Conservation (phyloP, 192 early-diverging fungal species). For the Bifiguratus adelaidae region DNA sequence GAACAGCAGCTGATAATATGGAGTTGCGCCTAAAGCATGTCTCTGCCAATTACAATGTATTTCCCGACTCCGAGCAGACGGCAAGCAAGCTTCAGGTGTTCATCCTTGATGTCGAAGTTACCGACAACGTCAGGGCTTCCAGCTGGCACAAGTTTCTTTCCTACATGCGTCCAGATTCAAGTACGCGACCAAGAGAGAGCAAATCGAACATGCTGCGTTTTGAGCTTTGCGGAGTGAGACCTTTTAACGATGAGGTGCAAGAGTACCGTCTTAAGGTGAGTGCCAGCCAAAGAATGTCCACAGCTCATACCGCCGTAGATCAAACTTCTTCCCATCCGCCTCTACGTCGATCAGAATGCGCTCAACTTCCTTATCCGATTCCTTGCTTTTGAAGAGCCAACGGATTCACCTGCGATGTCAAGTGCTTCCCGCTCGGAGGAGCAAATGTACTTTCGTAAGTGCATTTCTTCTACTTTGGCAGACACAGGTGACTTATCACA, state of each 20-base stretch:
- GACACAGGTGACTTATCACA: background rate
- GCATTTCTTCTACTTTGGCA: no score
- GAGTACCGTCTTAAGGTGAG: conserved; percentile 49
- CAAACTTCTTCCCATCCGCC: conserved; percentile 64
- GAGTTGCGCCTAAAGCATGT: conserved; percentile 41
- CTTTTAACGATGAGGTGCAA: conserved; percentile 36
- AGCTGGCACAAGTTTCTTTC: conserved; percentile 73
- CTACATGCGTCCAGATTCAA: conserved; percentile 40
- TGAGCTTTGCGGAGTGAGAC: conserved; percentile 42
- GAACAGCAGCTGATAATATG: conserved; percentile 31
- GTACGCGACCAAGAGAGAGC: conserved; percentile 41
- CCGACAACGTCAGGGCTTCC: conserved; percentile 66
- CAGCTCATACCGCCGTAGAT: conserved; percentile 29
- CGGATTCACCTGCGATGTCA: background rate
- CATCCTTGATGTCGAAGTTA: conserved; percentile 59
- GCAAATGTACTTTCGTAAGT: conserved; percentile 42
- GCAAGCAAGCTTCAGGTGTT: conserved; percentile 33
- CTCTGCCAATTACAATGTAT: conserved; percentile 40
- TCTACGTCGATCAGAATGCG: conserved; percentile 92
- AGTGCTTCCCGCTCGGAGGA: conserved; percentile 4
- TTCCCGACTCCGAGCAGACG: conserved; percentile 25
- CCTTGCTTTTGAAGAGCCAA: conserved; percentile 42
- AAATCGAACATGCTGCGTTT: conserved; percentile 57
- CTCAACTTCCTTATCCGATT: conserved; percentile 73
- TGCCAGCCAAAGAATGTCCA: background rate